Evolutionary conservation across 164 flowering plant species (phyloP), one percentile per base, ranked within the genome.

Genomic region (Aristolochia californica): DNA sequence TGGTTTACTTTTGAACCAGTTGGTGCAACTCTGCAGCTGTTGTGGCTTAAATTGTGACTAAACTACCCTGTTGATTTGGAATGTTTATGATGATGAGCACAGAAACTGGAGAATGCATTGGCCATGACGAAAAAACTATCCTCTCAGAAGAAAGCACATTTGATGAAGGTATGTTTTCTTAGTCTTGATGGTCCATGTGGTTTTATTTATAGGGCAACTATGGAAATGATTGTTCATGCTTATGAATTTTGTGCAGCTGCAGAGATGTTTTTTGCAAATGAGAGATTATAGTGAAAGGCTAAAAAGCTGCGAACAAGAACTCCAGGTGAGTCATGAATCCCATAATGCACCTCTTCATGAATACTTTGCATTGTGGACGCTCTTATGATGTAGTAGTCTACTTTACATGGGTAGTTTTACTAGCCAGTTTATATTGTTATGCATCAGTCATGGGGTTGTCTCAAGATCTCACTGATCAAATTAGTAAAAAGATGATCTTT

Each of bases 101-200:
- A 90, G 97, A 83, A 72, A 71, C 50, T 90, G 72, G 97, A 90
- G 64, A 83, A 77, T 54, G 67, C 84, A 25, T 65, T 90, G 74
- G 66, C 76, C 13, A 34, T 68, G 45, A 80, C 84, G 8, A 82
- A 78, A 62, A 85, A 78, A 70, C 70, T 70, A 15, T 60, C 80
- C 59, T 83, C 81, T 57, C 70, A 74, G 10, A 87, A 75, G 54
- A 76, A 76, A 62, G 61, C 63, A 56, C 84, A 78, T 47, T 72
- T 90, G 75, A 70, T 67, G 58, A 82, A 81, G 91, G 97, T 88
- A 68, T 62, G 40, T 10, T 17, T 20, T 47, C 18, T 54, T 16
- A 22, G n/a, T n/a, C 16, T 8, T 49, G 24, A 22, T 8, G 13
- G 0, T 24, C 25, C 10, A 22, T 12, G 16, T 20, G 50, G 50